Percentiles rank a stretch among this genome's conserved stretches.
Evolutionary conservation across 805 yeast genomes (phyloP).

Genomic region (Scheffersomyces amazonensis): DNA sequence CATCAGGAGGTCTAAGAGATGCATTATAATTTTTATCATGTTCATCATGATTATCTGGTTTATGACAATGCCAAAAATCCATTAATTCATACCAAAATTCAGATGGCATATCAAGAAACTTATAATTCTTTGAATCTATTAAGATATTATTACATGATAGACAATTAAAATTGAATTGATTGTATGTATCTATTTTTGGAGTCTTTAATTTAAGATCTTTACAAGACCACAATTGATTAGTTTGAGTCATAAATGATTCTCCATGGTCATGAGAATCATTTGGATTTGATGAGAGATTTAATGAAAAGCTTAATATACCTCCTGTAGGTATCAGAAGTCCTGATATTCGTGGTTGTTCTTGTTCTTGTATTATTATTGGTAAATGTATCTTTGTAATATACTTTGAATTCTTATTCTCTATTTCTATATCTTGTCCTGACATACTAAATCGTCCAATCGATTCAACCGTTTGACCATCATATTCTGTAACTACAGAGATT

Average conservation of each 20-base stretch:
- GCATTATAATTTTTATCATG: slow-evolving; percentile 34
- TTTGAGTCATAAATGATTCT: slow-evolving; percentile 3
- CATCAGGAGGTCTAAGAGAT: slow-evolving; percentile 41
- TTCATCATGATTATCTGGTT: slow-evolving; percentile 45
- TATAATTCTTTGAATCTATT: slow-evolving; percentile 28
- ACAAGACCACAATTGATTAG: slow-evolving; percentile 39
- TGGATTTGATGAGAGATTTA: not conserved
- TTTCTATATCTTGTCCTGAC: not conserved
- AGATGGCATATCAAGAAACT: slow-evolving; percentile 72
- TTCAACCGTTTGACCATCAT: not conserved
- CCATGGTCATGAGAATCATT: not conserved
- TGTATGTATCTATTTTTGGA: slow-evolving; percentile 14
- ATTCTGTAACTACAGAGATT: slow-evolving; percentile 6
- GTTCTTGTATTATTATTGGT: not conserved
- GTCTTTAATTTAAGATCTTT: slow-evolving; percentile 35
- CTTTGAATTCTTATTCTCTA: not conserved
- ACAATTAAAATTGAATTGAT: slow-evolving; percentile 31
- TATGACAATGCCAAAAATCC: slow-evolving; percentile 98
- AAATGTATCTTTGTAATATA: not conserved
- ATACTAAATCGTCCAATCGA: not conserved
- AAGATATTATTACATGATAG: slow-evolving; percentile 22
- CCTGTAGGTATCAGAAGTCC: not conserved
- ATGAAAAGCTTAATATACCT: not conserved
- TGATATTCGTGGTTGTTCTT: not conserved
- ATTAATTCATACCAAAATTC: slow-evolving; percentile 92